A percentile compares a stretch with the other conserved stretches of the same genome.
Evolutionary conservation across 164 flowering plant species (phyloP).

Genomic region (Magnolia kwangsiensis): DNA sequence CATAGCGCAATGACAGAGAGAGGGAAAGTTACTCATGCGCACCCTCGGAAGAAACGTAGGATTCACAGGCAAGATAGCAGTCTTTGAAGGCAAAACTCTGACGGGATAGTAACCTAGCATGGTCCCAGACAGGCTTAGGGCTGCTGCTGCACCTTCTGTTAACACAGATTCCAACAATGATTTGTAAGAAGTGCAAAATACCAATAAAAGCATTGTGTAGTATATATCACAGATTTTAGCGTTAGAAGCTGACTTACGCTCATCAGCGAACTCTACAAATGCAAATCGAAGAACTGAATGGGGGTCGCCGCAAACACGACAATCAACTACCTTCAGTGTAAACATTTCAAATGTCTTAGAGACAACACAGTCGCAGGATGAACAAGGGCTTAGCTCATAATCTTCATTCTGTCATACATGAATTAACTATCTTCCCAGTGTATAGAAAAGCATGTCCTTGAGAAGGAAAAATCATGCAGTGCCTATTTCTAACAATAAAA

Average conservation of each 20-base stretch:
- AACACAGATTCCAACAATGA: slow-evolving; percentile 5
- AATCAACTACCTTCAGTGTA: slow-evolving; percentile 77
- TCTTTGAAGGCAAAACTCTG: slow-evolving; percentile 90
- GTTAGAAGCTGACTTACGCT: slow-evolving; percentile 46
- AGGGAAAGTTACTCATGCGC: slow-evolving; percentile 14
- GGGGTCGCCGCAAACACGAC: slow-evolving; percentile 95
- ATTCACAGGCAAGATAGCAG: slow-evolving; percentile 96
- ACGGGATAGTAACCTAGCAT: slow-evolving; percentile 94
- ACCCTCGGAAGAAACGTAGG: slow-evolving; percentile 94
- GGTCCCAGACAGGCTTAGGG: slow-evolving; percentile 74
- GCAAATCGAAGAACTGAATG: slow-evolving; percentile 93
- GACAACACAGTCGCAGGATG: not conserved
- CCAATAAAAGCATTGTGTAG: not conserved
- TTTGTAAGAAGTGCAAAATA: not conserved
- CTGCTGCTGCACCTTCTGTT: slow-evolving; percentile 88
- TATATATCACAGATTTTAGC: not conserved
- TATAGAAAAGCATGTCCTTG: not conserved
- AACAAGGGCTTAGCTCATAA: not conserved
- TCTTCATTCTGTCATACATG: not conserved
- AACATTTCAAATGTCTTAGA: slow-evolving; percentile 8
- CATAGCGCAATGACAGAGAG: not conserved
- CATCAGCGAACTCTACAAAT: slow-evolving; percentile 84
- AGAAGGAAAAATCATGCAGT: not conserved
- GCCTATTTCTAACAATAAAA: too few species aligned
- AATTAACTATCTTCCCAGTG: not conserved